These are phyloP conservation scores for Limonomyces culmigenus DNA, from an alignment of 1,284 basidiomycete species.

Conservation along the genomic window DNA sequence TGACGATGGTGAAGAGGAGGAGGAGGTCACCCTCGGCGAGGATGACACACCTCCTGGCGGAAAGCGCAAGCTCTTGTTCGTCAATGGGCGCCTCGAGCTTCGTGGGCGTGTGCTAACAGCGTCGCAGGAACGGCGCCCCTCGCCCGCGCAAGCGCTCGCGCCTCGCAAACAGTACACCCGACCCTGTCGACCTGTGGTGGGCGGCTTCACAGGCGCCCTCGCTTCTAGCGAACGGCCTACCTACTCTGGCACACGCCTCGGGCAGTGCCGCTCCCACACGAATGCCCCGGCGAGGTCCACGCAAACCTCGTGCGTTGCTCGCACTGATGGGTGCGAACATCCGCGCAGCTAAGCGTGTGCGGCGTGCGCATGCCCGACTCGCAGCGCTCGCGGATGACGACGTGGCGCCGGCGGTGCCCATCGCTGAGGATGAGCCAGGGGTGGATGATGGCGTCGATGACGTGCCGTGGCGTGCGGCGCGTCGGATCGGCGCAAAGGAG, in stretches of 20 bases:
- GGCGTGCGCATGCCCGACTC: constrained; percentile 55
- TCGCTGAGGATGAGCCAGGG: constrained; percentile 12
- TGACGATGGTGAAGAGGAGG: constrained; percentile 12
- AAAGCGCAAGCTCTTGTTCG: constrained; percentile 50
- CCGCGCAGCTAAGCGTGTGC: constrained; percentile 47
- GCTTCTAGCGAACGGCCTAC: constrained; percentile 48
- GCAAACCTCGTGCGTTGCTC: constrained; percentile 18
- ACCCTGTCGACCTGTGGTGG: constrained; percentile 51
- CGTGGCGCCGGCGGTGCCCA: constrained; percentile 7
- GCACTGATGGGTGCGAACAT: constrained; percentile 59
- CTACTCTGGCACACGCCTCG: constrained; percentile 30
- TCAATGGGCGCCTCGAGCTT: neutral
- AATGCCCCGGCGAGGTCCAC: neutral
- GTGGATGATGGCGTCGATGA: constrained; percentile 31
- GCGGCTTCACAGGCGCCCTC: constrained; percentile 41
- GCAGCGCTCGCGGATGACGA: constrained; percentile 23
- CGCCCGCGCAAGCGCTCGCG: constrained; percentile 29
- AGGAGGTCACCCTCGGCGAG: constrained; percentile 20
- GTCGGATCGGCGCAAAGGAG: constrained; percentile 32
- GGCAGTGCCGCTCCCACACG: constrained; percentile 5
- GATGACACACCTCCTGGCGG: constrained; percentile 23
- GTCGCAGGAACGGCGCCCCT: constrained; percentile 20
- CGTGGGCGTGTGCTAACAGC: constrained; percentile 4
- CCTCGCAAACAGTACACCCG: constrained; percentile 7
- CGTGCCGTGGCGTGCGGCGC: constrained; percentile 28